Evolutionary conservation across 2,329 filamentous ascomycete species (phyloP).

Genomic region (Pyrenochaeta sp.): DNA sequence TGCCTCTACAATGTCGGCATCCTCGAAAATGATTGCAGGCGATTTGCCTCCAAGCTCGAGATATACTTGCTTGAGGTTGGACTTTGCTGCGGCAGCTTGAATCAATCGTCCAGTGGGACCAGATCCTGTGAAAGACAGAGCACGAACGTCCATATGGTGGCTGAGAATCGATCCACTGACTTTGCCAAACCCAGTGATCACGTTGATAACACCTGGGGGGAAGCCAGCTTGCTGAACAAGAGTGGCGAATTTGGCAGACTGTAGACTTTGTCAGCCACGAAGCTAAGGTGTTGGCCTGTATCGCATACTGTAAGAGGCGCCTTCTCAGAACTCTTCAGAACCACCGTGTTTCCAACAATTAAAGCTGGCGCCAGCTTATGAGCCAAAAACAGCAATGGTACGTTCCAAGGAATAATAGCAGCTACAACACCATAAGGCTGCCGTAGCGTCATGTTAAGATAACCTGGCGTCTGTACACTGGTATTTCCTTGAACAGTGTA

Average conservation of each 20-base stretch:
- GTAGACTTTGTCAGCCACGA: slow-evolving; percentile 69
- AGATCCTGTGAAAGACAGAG: slow-evolving; percentile 82
- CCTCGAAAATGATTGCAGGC: slow-evolving; percentile 82
- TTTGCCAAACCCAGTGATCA: slow-evolving; percentile 80
- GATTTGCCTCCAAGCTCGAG: slow-evolving; percentile 90
- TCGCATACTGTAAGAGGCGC: slow-evolving; percentile 77
- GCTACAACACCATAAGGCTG: slow-evolving; percentile 83
- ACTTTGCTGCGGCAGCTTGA: slow-evolving; percentile 73
- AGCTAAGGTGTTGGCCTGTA: slow-evolving; percentile 38
- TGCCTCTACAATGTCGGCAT: slow-evolving; percentile 79
- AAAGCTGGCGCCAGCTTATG: slow-evolving; percentile 40
- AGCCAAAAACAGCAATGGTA: slow-evolving; percentile 38
- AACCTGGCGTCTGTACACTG: slow-evolving; percentile 58
- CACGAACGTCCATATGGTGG: slow-evolving; percentile 83
- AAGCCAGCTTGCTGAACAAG: slow-evolving; percentile 81
- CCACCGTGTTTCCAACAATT: slow-evolving; percentile 45
- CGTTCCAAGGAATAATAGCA: slow-evolving; percentile 74
- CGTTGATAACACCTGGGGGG: slow-evolving; percentile 80
- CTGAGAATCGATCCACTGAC: slow-evolving; percentile 81
- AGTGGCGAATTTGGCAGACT: slow-evolving; percentile 80
- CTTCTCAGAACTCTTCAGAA: slow-evolving; percentile 45
- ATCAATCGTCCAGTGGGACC: slow-evolving; percentile 90
- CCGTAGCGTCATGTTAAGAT: slow-evolving; percentile 73
- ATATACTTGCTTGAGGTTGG: slow-evolving; percentile 85
- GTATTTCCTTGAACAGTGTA: slow-evolving; percentile 84